These are phyloP conservation scores for Populus simonii DNA, from an alignment of 345 rosid species.

Conservation along the genomic window DNA sequence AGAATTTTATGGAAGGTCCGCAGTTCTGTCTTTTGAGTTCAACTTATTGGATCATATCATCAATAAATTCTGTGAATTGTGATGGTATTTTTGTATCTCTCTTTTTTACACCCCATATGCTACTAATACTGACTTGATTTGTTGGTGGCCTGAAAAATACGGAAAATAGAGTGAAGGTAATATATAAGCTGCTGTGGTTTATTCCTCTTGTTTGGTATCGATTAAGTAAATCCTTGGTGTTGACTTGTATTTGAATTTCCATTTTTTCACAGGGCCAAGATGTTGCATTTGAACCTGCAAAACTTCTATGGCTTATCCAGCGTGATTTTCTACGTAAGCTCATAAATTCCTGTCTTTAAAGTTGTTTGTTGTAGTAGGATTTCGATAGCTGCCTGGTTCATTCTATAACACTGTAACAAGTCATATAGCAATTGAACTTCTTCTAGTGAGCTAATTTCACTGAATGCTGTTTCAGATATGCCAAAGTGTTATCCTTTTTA, in stretches of 20 bases:
- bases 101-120: slow-evolving; percentile 1
- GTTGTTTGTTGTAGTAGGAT: slow-evolving; percentile 2
- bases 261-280: slow-evolving; percentile 72
- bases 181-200: slow-evolving; percentile 17
- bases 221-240: neutral
- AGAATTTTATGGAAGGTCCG: slow-evolving; percentile 98
- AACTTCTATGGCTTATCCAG: slow-evolving; percentile 98
- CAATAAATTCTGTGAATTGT: neutral
- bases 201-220: slow-evolving; percentile 15
- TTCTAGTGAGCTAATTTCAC: neutral
- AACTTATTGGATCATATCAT: slow-evolving; percentile 9
- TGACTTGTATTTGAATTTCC: slow-evolving; percentile 23
- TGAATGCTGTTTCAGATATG: neutral
- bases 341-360: slow-evolving; percentile 7
- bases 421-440: neutral
- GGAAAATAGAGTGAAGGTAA: slow-evolving; percentile 90
- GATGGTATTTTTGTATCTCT: slow-evolving; percentile 5
- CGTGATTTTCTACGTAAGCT: slow-evolving; percentile 97
- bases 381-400: slow-evolving; percentile 2
- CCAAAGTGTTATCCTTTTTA: neutral
- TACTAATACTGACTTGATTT: slow-evolving; percentile 42
- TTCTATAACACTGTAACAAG: neutral
- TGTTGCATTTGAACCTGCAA: slow-evolving; percentile 95
- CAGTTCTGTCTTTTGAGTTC: slow-evolving; percentile 15
- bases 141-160: slow-evolving; percentile 31